phyloP scores from a whole-genome alignment of 2,329 filamentous ascomycete species.

The Talaromyces sp. region DNA sequence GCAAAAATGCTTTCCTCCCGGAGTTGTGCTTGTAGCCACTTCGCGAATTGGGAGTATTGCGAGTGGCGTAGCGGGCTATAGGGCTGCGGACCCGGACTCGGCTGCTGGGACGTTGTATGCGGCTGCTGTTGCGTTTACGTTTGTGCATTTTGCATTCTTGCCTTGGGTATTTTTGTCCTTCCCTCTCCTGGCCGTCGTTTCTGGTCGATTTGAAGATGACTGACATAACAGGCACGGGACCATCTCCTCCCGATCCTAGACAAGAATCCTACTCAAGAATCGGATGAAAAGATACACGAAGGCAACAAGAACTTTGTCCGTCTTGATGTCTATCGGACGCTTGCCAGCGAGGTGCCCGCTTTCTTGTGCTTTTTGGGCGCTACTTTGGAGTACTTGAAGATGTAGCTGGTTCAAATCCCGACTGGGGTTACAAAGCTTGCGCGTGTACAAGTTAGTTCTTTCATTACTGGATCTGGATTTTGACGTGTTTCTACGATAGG shows the following conservation, averaged over 20 bases:
- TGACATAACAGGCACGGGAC: neutral
- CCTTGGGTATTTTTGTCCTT: neutral
- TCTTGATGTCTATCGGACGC: constrained; percentile 3
- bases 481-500: neutral
- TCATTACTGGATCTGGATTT: too few relatives aligned
- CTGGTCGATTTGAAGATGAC: too few relatives aligned
- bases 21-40: neutral
- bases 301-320: neutral
- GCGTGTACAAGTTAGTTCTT: too few relatives aligned
- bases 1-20: neutral
- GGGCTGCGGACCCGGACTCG: neutral
- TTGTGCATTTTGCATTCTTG: constrained; percentile 11
- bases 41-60: constrained; percentile 6
- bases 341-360: constrained; percentile 5
- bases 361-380: constrained; percentile 14
- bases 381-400: constrained; percentile 6
- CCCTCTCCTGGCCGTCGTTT: too few relatives aligned
- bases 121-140: constrained; percentile 2
- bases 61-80: constrained; percentile 11
- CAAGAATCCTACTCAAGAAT: neutral
- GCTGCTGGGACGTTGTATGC: neutral
- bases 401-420: neutral
- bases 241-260: neutral
- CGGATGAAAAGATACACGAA: constrained; percentile 6
- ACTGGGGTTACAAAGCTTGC: too few relatives aligned